Evolutionary conservation across 73 alveolate species (phyloP), one percentile per base, ranked within the genome.

Genomic region (Paramecium tetraurelia): DNA sequence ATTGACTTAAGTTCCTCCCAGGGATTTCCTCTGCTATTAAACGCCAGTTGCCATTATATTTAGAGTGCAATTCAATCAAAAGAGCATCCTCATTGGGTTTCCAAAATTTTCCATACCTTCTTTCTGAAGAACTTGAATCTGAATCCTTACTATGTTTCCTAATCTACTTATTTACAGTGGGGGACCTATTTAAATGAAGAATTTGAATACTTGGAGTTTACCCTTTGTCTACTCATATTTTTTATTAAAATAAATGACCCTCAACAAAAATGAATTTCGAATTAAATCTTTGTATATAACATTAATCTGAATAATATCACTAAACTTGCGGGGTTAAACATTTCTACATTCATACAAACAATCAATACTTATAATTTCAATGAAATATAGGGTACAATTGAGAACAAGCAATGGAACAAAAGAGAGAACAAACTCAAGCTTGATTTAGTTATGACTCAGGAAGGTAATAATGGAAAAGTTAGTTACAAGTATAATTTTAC

Each of bases 121-220:
- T 80, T 63, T 80, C 90, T 22, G 90, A 80, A 48, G 76, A 80
- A 80, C 90, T 80, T 22, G 90, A 80, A 80, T 80, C 90, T 44
- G 90, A 80, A 46, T 80, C 90, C 50, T 80, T 80, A 43, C 90
- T 80, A 24, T 41, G 70, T 22, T 80, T 80, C 31, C 76, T 21
- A 80, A 80, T 80, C 33, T n/a, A 16, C 27, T 80, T 80, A 22
- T 41, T 48, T 41, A 80, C 72, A 63, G 90, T 21, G 0, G 90
- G 72, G 7, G 43, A 24, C 24, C 72, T 48, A 18, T 53, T 18
- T 53, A 4, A n/a, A 5, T 3, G 16, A 18, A 53, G 4, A 53
- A 53, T n/a, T 16, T n/a, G 21, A 16, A 18, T 53, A 53, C 69
- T 53, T 53, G 22, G 69, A 53, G 69, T 53, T 53, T 18, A 53